These are phyloP conservation scores for Emergomyces pasteurianus DNA, from an alignment of 2,329 filamentous ascomycete genomes.

Conservation along the genomic window DNA sequence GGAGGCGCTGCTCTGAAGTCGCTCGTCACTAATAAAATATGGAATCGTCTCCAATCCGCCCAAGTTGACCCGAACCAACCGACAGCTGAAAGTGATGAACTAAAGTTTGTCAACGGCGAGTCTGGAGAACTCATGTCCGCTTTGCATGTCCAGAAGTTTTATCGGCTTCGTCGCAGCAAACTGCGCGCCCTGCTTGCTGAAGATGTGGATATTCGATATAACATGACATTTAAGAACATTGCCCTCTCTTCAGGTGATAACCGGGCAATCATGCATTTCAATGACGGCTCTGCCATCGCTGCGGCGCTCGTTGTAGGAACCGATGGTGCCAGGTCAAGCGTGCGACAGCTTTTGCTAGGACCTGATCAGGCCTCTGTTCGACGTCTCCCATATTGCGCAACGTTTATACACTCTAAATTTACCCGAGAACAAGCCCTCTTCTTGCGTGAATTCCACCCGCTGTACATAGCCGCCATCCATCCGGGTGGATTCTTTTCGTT, in stretches of 20 bases:
- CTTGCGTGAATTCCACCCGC: constrained; percentile 34
- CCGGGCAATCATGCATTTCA: constrained; percentile 1
- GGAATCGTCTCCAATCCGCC: constrained; percentile 9
- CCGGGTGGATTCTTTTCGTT: constrained; percentile 35
- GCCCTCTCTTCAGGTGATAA: constrained; percentile 3
- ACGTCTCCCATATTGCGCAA: constrained; percentile 33
- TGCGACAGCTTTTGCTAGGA: constrained; percentile 41
- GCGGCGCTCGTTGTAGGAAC: constrained; percentile 45
- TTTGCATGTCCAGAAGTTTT: constrained; percentile 13
- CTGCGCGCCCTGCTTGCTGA: constrained; percentile 14
- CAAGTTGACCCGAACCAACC: constrained; percentile 14
- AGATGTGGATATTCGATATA: constrained; percentile 10
- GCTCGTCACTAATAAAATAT: constrained; percentile 12
- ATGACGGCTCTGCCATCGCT: constrained; percentile 2
- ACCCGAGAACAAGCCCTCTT: constrained; percentile 32
- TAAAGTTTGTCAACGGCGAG: constrained; percentile 15
- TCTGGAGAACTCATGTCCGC: constrained; percentile 12
- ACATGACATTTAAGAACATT: background rate
- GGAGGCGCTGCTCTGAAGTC: constrained; percentile 12
- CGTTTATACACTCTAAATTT: constrained; percentile 34
- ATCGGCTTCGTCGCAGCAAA: constrained; percentile 15
- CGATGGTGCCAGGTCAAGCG: constrained; percentile 58
- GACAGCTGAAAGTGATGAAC: constrained; percentile 10
- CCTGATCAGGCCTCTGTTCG: constrained; percentile 21
- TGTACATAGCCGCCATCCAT: constrained; percentile 33